phyloP scores from a whole-genome alignment of 352 stramenopile genomes.

The Globisporangium cylindrosporum region DNA sequence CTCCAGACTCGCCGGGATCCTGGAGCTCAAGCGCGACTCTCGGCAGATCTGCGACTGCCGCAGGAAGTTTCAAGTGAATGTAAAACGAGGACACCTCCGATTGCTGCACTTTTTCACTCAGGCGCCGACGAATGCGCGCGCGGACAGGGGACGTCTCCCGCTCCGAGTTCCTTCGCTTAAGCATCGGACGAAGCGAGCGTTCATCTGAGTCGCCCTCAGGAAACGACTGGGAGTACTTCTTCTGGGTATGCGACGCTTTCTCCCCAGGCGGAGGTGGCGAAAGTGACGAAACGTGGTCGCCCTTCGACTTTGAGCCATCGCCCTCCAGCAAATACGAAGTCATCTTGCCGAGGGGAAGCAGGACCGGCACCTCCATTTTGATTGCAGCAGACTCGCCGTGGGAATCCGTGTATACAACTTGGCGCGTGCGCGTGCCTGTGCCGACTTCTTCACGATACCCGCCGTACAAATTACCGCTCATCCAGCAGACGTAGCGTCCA shows the following conservation, averaged over 20 bases:
- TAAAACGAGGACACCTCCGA: slow-evolving; percentile 51
- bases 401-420: slow-evolving; percentile 52
- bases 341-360: slow-evolving; percentile 60
- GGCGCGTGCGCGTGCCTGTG: slow-evolving; percentile 57
- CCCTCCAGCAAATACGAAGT: slow-evolving; percentile 65
- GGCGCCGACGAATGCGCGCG: slow-evolving; percentile 49
- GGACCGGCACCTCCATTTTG: slow-evolving; percentile 74
- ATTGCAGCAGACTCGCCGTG: slow-evolving; percentile 50
- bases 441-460: slow-evolving; percentile 54
- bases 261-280: slow-evolving; percentile 58
- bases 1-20: slow-evolving; percentile 34
- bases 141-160: slow-evolving; percentile 51
- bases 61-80: slow-evolving; percentile 62
- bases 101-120: slow-evolving; percentile 51
- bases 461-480: slow-evolving; percentile 62
- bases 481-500: slow-evolving; percentile 68
- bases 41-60: slow-evolving; percentile 57
- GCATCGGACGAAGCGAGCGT: slow-evolving; percentile 23
- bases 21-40: slow-evolving; percentile 71
- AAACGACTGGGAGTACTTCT: slow-evolving; percentile 20
- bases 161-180: slow-evolving; percentile 34
- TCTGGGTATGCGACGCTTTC: slow-evolving; percentile 34
- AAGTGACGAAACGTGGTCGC: slow-evolving; percentile 44
- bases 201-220: slow-evolving; percentile 25
- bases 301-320: slow-evolving; percentile 10